phyloP scores from a whole-genome alignment of 106 monocot species.

The Dioscorea alata region DNA sequence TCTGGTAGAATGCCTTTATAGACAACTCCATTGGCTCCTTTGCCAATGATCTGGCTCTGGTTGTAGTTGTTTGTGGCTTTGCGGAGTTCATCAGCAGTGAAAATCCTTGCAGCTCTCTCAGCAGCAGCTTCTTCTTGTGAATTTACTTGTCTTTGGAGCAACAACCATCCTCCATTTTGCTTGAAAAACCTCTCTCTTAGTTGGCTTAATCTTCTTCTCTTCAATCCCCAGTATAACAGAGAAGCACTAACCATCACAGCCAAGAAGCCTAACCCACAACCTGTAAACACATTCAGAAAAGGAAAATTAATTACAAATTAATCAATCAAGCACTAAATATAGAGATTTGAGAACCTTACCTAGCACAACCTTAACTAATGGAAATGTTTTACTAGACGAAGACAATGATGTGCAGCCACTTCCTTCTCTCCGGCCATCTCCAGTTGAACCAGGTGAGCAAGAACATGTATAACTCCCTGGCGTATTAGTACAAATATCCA shows the following conservation, averaged over 20 bases:
- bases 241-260: background rate
- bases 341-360: background rate
- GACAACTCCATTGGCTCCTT: constrained; percentile 41
- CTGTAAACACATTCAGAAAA: constrained; percentile 8
- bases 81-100: constrained; percentile 29
- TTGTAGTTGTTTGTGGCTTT: constrained; percentile 30
- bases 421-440: background rate
- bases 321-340: too few relatives aligned
- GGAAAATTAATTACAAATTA: too few relatives aligned
- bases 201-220: constrained; percentile 11
- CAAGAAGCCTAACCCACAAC: constrained; percentile 1
- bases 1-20: constrained; percentile 34
- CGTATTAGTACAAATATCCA: constrained; percentile 1
- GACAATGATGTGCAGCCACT: constrained; percentile 1
- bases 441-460: background rate
- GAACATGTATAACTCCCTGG: constrained; percentile 3
- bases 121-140: constrained; percentile 6
- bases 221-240: constrained; percentile 10
- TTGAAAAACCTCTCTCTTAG: constrained; percentile 33
- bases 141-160: constrained; percentile 17
- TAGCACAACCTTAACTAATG: background rate
- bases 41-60: constrained; percentile 26
- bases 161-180: constrained; percentile 39
- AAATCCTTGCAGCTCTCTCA: constrained; percentile 20
- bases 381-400: background rate